Base-by-base conservation (phyloP, 2,329 filamentous ascomycete genomes). In the Pezizomycotina sp. region DNA sequence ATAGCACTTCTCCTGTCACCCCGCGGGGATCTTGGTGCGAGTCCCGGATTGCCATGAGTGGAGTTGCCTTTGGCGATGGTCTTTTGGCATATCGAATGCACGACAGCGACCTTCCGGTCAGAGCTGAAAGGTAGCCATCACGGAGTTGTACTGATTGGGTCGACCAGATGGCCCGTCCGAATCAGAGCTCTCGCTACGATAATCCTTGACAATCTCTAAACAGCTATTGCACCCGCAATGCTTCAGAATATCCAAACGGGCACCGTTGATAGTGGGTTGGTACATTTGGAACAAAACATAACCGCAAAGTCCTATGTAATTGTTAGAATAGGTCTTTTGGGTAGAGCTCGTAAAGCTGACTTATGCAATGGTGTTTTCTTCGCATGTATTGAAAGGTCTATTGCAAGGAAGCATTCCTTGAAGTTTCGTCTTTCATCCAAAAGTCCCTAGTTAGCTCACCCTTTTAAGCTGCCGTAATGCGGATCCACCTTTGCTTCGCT, bases 401-500 rank as follows among this genome's bases (percentile, higher is more conserved):
- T 81, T 81, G 52, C 89, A 98, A 81, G 71, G 55, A 93, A 98
- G 53, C 89, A 98, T 51, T 93, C 86, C 55, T 92, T 95, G 42
- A 86, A 91, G 45, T 91, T 93, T 95, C 89, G 54, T 98, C 89
- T 42, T 83, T 80, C 89, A 98, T 98, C 89, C 86, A 95, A 50
- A 92, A 95, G 49, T 95, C 84, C 52, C 84, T 89, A 55, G 80
- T 92, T 28, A 95, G 61, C 5, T 37, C 41, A 75, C 52, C 86
- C 83, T 51, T 81, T 79, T 45, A 64, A 92, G 77, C 48, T 78
- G 75, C 31, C 48, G 37, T 14, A 50, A 40, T 6, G 47, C 46
- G 49, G 45, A 18, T 44, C 48, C 62, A 67, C 54, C 24, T 44
- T 40, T 10, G 36, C 41, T 27, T 44, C 41, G 18, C 37, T 40